Evolutionary conservation across 2,329 filamentous ascomycete genomes (phyloP), one percentile per base, ranked within the genome.

Genomic region (Fusarium paranaense): DNA sequence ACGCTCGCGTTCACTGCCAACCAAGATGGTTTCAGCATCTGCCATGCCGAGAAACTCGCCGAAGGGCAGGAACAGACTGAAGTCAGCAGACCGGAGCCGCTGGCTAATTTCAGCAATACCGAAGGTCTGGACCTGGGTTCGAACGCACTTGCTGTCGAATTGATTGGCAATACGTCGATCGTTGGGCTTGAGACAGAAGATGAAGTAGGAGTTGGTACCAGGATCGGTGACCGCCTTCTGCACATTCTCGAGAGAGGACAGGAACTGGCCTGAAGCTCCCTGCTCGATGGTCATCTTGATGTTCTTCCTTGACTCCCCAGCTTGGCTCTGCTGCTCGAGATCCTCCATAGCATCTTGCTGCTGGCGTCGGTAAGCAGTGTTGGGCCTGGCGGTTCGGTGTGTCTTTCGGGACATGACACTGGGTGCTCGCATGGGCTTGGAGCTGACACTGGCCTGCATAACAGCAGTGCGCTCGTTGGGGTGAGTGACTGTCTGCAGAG

Each of bases 101-200:
- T 98, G 95, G 80, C 95, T 98, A 82, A 99, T 98, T 81, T 99
- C 97, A 1, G 95, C 95, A 78, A 99, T 97, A 35, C 97, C 97
- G 76, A 98, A 94, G 0, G 95, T 97, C 80, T 98, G 96, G 1
- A 99, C 90, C 81, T 99, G 97, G 13, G 94, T 94, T 5, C 97
- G 92, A 25, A 99, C 97, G 81, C 97, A 99, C 83, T 98, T 98
- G 89, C 95, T 98, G 83, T 99, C 97, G 78, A 98, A 99, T 80
- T 99, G 97, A 77, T 99, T 99, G 71, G 97, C 96, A 75, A 99
- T 99, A 59, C 97, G 92, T 62, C 97, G 90, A 81, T 99, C 97
- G 77, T 99, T 99, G 25, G 97, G 96, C 84, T 99, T 99, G 73
- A 99, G 85, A 80, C 97, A 99, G 83, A 99, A 98, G 52, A 99